Conservation (phyloP, 768 basidiomycete genomes). For the Solioccasus polychromus region DNA sequence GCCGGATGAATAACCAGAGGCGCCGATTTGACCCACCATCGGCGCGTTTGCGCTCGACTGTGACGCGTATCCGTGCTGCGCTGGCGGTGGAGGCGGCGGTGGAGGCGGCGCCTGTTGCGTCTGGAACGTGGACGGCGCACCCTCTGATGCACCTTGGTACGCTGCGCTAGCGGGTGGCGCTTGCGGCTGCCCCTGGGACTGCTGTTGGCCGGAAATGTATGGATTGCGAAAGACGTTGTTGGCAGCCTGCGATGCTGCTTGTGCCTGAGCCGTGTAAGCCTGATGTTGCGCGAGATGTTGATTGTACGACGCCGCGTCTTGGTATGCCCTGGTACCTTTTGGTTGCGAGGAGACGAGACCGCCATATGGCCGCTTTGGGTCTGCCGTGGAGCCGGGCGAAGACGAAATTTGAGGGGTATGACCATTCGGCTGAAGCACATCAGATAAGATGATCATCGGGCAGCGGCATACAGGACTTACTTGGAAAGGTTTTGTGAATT, state of each 20-base stretch:
- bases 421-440: conserved; percentile 50
- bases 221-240: conserved; percentile 74
- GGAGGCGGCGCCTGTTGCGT: conserved; percentile 31
- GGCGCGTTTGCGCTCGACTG: conserved; percentile 22
- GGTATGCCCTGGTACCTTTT: conserved; percentile 81
- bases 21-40: conserved; percentile 20
- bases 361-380: conserved; percentile 89
- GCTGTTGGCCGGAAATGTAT: conserved; percentile 60
- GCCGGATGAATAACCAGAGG: conserved; percentile 17
- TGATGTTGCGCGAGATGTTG: conserved; percentile 95
- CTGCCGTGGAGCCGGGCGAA: conserved; percentile 37
- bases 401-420: conserved; percentile 27
- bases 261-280: conserved; percentile 84
- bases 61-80: conserved; percentile 25
- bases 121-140: conserved; percentile 17
- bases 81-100: conserved; percentile 15
- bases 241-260: conserved; percentile 69
- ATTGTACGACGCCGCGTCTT: conserved; percentile 91
- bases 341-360: conserved; percentile 89
- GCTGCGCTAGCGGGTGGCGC: conserved; percentile 13
- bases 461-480: conserved; percentile 52
- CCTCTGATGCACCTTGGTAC: conserved; percentile 22
- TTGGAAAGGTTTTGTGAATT: conserved; percentile 82
- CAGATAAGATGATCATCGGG: too few relatives aligned
- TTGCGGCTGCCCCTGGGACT: conserved; percentile 18